These are phyloP conservation scores for Skeletonema grethae DNA, from an alignment of 108 stramenopile species.

Conservation along the genomic window DNA sequence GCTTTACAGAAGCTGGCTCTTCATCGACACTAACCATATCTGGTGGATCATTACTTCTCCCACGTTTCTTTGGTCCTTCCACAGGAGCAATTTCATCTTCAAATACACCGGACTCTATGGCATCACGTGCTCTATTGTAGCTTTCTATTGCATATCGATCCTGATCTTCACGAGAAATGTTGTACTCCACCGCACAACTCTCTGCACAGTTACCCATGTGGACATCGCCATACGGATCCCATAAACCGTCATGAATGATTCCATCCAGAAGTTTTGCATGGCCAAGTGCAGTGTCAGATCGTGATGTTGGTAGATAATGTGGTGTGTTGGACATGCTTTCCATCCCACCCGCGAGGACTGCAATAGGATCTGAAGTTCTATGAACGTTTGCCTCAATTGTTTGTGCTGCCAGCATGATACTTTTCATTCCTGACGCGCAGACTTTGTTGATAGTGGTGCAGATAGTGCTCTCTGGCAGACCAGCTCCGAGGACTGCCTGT, in stretches of 20 bases:
- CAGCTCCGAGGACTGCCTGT: constrained; percentile 72
- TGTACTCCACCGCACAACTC: constrained; percentile 80
- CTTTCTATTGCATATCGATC: constrained; percentile 89
- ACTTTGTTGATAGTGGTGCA: constrained; percentile 93
- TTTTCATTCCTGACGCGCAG: constrained; percentile 97
- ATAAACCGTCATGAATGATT: constrained; percentile 92
- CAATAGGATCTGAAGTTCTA: constrained; percentile 31
- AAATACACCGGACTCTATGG: constrained; percentile 73
- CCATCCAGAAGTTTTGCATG: constrained; percentile 77
- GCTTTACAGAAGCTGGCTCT: constrained; percentile 77
- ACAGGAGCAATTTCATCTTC: constrained; percentile 76
- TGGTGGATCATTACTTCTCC: constrained; percentile 29
- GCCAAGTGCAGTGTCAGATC: constrained; percentile 76
- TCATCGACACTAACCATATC: constrained; percentile 78
- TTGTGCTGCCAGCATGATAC: constrained; percentile 83
- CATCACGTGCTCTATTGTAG: constrained; percentile 80
- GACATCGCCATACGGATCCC: constrained; percentile 92
- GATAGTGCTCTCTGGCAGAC: constrained; percentile 61
- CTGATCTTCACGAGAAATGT: constrained; percentile 91
- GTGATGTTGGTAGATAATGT: constrained; percentile 83
- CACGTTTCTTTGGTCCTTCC: constrained; percentile 70
- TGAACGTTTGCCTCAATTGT: constrained; percentile 46
- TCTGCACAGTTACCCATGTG: constrained; percentile 99
- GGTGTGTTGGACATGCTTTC: constrained; percentile 98
- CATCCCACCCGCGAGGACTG: constrained; percentile 93